These are phyloP conservation scores for Cercospora sp. DNA, from an alignment of 2,329 filamentous ascomycete genomes.

Conservation along the genomic window DNA sequence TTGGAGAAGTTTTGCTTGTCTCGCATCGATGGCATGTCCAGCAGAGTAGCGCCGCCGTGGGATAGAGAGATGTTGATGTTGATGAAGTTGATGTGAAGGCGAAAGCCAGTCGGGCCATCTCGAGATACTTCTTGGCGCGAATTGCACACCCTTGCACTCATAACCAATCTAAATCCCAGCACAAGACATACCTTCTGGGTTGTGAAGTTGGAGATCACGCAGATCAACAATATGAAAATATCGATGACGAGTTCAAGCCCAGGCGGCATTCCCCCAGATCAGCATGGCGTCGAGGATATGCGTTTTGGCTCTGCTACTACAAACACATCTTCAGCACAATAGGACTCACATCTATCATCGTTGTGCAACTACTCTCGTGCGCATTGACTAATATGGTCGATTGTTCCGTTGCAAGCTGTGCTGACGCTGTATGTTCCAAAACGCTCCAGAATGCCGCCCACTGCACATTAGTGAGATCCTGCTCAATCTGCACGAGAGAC, in stretches of 20 bases:
- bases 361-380: not conserved
- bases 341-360: not conserved
- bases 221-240: not conserved
- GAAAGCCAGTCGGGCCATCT: not conserved
- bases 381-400: not conserved
- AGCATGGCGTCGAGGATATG: not conserved
- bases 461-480: not conserved
- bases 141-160: not conserved
- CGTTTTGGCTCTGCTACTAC: not conserved
- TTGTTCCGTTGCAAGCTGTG: not conserved
- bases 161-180: slow-evolving; percentile 1
- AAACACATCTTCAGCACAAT: not conserved
- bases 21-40: not conserved
- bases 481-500: not conserved
- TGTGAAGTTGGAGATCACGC: not conserved
- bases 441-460: not conserved
- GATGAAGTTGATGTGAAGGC: not conserved
- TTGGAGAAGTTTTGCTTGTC: not conserved
- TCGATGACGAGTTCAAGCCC: not conserved
- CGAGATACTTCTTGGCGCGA: not conserved
- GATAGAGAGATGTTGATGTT: not conserved
- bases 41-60: not conserved
- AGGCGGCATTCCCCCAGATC: not conserved
- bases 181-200: not conserved
- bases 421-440: not conserved